Conservation (phyloP, 164 flowering plant genomes). For the Aristolochia californica region DNA sequence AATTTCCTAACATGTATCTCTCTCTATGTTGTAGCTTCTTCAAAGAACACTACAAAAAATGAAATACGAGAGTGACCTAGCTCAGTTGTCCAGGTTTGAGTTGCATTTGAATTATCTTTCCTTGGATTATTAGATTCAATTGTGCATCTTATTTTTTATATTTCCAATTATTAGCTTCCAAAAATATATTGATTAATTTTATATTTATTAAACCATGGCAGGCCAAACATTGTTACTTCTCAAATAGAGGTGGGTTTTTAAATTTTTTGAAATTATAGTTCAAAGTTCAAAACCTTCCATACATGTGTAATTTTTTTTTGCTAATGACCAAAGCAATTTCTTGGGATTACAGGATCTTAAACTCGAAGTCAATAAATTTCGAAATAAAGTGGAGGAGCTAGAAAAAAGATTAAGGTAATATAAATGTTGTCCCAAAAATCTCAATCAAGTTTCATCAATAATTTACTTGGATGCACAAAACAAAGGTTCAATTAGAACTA, state of each 20-base stretch:
- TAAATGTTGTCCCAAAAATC: background rate
- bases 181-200: background rate
- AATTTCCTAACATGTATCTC: background rate
- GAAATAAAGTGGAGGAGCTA: background rate
- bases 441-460: background rate
- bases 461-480: background rate
- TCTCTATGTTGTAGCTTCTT: constrained; percentile 26
- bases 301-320: no score
- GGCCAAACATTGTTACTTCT: background rate
- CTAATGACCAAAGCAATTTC: background rate
- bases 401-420: constrained; percentile 2
- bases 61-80: constrained; percentile 33
- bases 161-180: background rate
- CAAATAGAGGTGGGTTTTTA: constrained; percentile 1
- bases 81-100: constrained; percentile 29
- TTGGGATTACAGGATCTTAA: constrained; percentile 3
- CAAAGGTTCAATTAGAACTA: background rate
- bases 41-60: constrained; percentile 29
- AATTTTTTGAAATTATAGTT: no score
- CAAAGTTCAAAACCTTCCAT: background rate
- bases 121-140: background rate
- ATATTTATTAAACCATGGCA: background rate
- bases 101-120: no score
- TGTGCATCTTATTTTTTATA: no score
- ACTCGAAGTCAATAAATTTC: background rate